Evolutionary conservation across 2,329 filamentous ascomycete species (phyloP), one percentile per base, ranked within the genome.

Genomic region (Sporothrix variecibatus): DNA sequence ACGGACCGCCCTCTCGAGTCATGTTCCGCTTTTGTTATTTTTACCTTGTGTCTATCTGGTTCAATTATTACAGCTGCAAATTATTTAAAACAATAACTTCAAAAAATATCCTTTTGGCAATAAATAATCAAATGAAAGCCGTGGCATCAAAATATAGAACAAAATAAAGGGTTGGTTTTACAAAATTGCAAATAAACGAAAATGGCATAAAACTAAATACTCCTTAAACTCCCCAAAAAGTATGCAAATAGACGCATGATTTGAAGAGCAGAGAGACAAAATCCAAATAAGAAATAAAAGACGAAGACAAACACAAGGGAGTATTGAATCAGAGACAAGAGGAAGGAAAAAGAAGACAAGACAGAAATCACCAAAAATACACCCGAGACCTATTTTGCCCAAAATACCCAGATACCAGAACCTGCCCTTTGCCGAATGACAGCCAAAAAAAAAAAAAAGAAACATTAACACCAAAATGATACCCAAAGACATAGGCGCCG

Each of bases 261-360:
- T 38, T 62, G 17, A 62, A 62, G 58, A 62, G 58, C 20, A 62
- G 31, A 31, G 17, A 56, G 53, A 51, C n/a, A 64, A 51, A 3
- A 64, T 11, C 31, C 17, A 49, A 40, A 53, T 7, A 51, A 15
- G 28, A 4, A 70, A 70, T 6, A 71, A 40, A 51, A 51, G 26
- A 34, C 7, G 49, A 71, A 62, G 26, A 3, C 53, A 38, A 71
- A 71, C 28, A 62, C 56, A 5, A 71, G 51, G 53, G 69, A 71
- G 69, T 71, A 71, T 71, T 38, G 69, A 71, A 62, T 53, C 53
- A 17, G n/a, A 49, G 20, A 53, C 23, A 26, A 34, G 23, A 53
- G 23, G 15, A 43, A 43, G 12, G n/a, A n/a, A 34, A 40, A 72
- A 9, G 26, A 46, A 53, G 28, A 28, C n/a, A 28, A 53, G 2